Evolutionary conservation across 202 grass and related monocot species (phyloP).

Genomic region (Panicum virgatum): DNA sequence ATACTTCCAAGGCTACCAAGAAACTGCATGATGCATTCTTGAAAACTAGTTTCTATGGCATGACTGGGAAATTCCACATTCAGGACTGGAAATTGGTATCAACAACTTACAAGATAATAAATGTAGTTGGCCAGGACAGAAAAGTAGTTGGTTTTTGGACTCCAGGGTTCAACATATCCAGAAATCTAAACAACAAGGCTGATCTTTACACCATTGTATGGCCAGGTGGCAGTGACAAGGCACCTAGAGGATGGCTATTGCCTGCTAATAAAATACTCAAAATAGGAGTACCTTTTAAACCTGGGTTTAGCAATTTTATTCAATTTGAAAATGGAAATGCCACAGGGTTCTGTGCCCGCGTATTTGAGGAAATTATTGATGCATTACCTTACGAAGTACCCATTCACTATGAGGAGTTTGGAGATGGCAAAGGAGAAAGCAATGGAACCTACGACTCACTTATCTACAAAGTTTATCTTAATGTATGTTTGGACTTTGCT

Average conservation of each 20-base stretch:
- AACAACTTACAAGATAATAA: conserved; percentile 59
- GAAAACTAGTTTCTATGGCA: conserved; percentile 35
- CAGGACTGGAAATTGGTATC: conserved; percentile 36
- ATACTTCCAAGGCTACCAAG: conserved; percentile 21
- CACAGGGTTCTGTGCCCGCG: conserved; percentile 48
- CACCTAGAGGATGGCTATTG: conserved; percentile 73
- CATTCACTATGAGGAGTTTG: conserved; percentile 21
- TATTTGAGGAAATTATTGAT: conserved; percentile 52
- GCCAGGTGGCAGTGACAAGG: conserved; percentile 36
- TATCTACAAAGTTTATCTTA: conserved; percentile 67
- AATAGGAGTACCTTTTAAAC: conserved; percentile 63
- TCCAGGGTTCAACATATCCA: conserved; percentile 14
- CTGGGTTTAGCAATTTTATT: conserved; percentile 53
- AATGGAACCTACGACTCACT: conserved; percentile 76
- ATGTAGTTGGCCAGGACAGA: conserved; percentile 32
- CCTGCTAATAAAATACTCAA: conserved; percentile 34
- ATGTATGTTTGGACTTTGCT: conserved; percentile 43
- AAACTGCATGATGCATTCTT: conserved; percentile 28
- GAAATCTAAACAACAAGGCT: not conserved
- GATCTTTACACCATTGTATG: conserved; percentile 39
- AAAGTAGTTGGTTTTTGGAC: conserved; percentile 56
- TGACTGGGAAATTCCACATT: conserved; percentile 45
- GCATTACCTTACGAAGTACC: conserved; percentile 47
- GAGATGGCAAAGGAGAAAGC: conserved; percentile 34
- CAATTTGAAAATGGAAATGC: not conserved